A percentile compares a stretch with the other conserved stretches of the same genome.
These are phyloP conservation scores for Candida sanyiensis DNA, from an alignment of 805 yeast species.

Conservation along the genomic window DNA sequence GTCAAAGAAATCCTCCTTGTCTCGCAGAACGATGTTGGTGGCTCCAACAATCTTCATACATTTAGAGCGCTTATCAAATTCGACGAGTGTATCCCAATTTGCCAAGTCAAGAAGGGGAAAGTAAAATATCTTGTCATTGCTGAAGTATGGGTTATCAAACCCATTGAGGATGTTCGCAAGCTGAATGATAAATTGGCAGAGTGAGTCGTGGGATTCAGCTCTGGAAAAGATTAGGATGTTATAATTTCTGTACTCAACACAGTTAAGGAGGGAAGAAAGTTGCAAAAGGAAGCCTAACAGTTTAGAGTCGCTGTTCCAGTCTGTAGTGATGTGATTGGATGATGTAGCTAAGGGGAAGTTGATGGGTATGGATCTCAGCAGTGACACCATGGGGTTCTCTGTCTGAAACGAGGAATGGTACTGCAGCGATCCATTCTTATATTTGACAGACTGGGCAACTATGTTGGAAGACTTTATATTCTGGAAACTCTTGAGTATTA, in stretches of 20 bases:
- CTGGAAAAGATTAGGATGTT: constrained; percentile 35
- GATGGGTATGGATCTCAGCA: constrained; percentile 30
- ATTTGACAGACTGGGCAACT: constrained; percentile 14
- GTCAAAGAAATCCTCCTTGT: constrained; percentile 52
- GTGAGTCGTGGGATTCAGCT: constrained; percentile 32
- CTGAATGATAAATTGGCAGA: constrained; percentile 37
- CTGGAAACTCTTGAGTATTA: constrained; percentile 20
- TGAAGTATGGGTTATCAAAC: constrained; percentile 38
- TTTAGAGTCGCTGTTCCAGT: constrained; percentile 20
- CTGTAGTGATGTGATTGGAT: constrained; percentile 20
- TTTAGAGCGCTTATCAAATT: constrained; percentile 18
- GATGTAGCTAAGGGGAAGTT: constrained; percentile 20
- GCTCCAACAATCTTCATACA: constrained; percentile 54
- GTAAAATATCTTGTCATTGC: constrained; percentile 35
- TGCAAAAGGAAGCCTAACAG: constrained; percentile 27
- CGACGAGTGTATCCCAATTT: constrained; percentile 40
- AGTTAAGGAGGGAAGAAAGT: constrained; percentile 31
- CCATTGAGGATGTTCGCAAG: constrained; percentile 36
- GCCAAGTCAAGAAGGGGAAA: constrained; percentile 62
- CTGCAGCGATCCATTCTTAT: constrained; percentile 21
- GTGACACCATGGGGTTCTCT: constrained; percentile 30
- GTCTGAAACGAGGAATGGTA: constrained; percentile 28
- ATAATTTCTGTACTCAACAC: constrained; percentile 34
- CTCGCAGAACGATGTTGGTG: constrained; percentile 57
- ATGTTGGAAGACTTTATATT: constrained; percentile 17